Base-by-base conservation (phyloP, 2,329 filamentous ascomycete species). In the Capronia coronata region DNA sequence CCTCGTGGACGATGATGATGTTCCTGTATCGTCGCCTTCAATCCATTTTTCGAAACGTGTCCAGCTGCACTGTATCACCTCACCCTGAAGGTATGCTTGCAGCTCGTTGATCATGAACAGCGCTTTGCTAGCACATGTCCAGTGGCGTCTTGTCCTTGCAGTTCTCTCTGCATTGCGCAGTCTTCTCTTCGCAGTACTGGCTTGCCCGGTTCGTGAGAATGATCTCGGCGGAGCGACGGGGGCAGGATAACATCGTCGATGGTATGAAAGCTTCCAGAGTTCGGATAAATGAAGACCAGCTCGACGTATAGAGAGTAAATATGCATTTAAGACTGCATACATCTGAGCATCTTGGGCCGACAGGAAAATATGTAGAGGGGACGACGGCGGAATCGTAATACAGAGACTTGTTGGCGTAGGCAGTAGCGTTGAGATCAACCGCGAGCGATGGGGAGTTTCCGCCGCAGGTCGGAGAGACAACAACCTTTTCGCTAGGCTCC, bases 61-160 rank as follows among this genome's bases (percentile, higher is more conserved):
- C 80, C 89, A 96, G 1, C 87, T 82, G 25, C 83, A 82, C 52
- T 83, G 80, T 11, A 96, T 83, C 5, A 97, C 83, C 63, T 95
- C 89, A 1, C 86, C 87, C 65, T 96, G 91, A 38, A 97, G 81
- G 61, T 94, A 97, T 2, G 82, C 82, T 58, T 91, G 86, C 11
- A 87, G 84, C 64, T 96, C 90, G 0, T 86, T 87, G 2, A 97
- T 74, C 59, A 97, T 86, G 69, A 95, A 96, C 2, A 94, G 79
- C 1, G 87, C 84, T 2, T 89, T 86, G 62, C 86, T 89, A 59
- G 86, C 84, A 0, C 87, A 94, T 0, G 89, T 91, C 93, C 93
- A 98, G 1, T 91, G 79, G 55, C 82, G 84, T 13, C 93, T 81
- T 76, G 94, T 85, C 0, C 79, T 76, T 27, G 75, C 74, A 3